Base-by-base conservation (phyloP, 2,329 filamentous ascomycete genomes). In the Fulvia fulva region DNA sequence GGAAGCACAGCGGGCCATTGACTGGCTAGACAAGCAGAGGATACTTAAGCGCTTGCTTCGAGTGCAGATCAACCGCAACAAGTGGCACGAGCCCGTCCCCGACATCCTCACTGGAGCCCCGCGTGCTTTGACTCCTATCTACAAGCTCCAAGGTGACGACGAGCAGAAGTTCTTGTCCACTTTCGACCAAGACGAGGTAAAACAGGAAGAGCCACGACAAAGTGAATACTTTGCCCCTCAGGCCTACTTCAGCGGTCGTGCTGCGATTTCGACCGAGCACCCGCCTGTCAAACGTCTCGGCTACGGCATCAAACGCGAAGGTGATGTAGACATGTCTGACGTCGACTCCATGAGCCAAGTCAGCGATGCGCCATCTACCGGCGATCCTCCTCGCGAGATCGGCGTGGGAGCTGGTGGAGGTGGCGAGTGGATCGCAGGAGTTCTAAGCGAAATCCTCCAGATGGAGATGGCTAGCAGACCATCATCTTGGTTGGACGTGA, bases 391-490 rank as follows among this genome's bases (percentile, higher is more conserved):
- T 23, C 21, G 21, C 2, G 12, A 25, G 21, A 5, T 5, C 14
- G 41, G 21, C 41, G 41, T 6, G 6, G 44, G 23, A 22, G 44
- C 5, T 11, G 44, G 16, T 22, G 8, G 9, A 46, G 9, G 19
- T 6, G 14, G 21, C 44, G 44, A 47, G 12, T 50, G 47, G 47
- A 26, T 32, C 1, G 3, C 23, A 2, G 23, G 22, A 21, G 47
- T 55, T 2, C 19, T 55, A 4, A 21, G 8, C 28, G 44, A 49
- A 21, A 55, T 55, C 19, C 21, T 55, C 16, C 1, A 49, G 9
- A 55, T 55, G 45, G 53, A 55, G 21, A 49, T 49, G 44, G 22
- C 28, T 16, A 26, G 43, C 5, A 44, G 53, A 34, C 53, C 44
- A 37, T 19, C 12, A 3, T 34, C n/a, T 9, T 19, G 14, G 43